A percentile compares a stretch with the other conserved stretches of the same genome.
Evolutionary conservation across 2,329 filamentous ascomycete species (phyloP).

Genomic region (Talaromyces piceae): DNA sequence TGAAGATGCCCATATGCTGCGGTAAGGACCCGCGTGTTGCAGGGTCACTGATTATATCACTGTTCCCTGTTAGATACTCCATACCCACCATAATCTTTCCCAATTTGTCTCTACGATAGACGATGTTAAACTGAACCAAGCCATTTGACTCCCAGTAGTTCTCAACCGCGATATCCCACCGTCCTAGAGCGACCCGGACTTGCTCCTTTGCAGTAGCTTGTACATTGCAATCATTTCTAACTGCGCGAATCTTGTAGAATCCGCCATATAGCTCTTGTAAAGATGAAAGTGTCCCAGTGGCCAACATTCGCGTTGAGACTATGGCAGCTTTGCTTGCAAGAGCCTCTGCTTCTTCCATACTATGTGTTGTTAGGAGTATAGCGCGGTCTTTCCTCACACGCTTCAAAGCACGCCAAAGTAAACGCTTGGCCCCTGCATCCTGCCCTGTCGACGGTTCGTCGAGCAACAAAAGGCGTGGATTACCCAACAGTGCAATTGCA

Average conservation of each 20-base stretch:
- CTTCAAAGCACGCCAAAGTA: conserved; percentile 85
- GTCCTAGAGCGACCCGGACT: neutral
- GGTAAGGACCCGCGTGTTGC: neutral
- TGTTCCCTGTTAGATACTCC: neutral
- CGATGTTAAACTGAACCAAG: conserved; percentile 1
- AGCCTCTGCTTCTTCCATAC: conserved; percentile 91
- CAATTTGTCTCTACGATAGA: neutral
- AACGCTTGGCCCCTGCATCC: conserved; percentile 80
- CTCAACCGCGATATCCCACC: neutral
- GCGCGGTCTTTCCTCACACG: conserved; percentile 69
- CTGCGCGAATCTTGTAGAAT: neutral
- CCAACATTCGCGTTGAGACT: conserved; percentile 77
- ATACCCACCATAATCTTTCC: neutral
- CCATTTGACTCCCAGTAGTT: conserved; percentile 2
- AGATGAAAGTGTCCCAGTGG: conserved; percentile 54
- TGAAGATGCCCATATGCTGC: neutral
- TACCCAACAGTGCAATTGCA: conserved; percentile 86
- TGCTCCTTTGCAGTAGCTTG: neutral
- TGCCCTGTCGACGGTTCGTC: conserved; percentile 86
- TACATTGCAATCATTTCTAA: neutral
- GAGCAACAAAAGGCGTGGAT: conserved; percentile 76
- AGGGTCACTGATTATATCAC: neutral
- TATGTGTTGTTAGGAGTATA: conserved; percentile 83
- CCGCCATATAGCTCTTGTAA: neutral
- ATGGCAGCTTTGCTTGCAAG: conserved; percentile 79